Percentiles rank a stretch among this genome's conserved stretches.
Conservation (phyloP, 306 rosid species). For the Casuarina glauca region DNA sequence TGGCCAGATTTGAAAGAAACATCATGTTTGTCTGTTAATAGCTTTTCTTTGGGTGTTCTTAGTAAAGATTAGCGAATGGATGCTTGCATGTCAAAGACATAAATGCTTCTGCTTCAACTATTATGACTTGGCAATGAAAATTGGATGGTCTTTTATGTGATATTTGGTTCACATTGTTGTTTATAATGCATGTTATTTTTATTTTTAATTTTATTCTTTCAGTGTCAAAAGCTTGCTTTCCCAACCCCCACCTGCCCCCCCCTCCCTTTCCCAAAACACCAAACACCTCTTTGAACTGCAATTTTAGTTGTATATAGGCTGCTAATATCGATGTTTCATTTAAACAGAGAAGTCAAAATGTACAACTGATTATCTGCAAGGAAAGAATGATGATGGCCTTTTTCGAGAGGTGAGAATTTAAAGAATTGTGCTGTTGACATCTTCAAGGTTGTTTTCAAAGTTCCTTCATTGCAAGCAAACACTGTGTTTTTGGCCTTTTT, state of each 20-base stretch:
- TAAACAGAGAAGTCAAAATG: slow-evolving; percentile 60
- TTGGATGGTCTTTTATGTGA: not conserved
- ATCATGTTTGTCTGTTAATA: not conserved
- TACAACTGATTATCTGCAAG: slow-evolving; percentile 49
- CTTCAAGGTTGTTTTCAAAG: not conserved
- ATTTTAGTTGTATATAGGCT: not conserved
- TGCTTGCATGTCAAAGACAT: not conserved
- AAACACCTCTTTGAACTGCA: not conserved
- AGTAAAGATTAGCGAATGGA: not conserved
- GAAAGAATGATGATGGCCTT: slow-evolving; percentile 58
- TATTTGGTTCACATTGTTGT: slow-evolving; percentile 1
- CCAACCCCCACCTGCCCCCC: too few relatives aligned
- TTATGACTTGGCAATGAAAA: not conserved
- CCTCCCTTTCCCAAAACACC: too few relatives aligned
- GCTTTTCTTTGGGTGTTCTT: not conserved
- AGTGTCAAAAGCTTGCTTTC: not conserved
- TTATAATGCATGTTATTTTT: not conserved
- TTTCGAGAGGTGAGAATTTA: slow-evolving; percentile 61
- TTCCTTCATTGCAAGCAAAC: not conserved
- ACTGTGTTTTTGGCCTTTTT: not conserved
- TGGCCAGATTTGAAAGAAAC: not conserved
- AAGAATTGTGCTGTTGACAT: slow-evolving; percentile 2
- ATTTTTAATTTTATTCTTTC: not conserved
- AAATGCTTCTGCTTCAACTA: not conserved
- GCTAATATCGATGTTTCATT: not conserved